These are phyloP conservation scores for Peronospora farinosa DNA, from an alignment of 352 stramenopile genomes.

Conservation along the genomic window DNA sequence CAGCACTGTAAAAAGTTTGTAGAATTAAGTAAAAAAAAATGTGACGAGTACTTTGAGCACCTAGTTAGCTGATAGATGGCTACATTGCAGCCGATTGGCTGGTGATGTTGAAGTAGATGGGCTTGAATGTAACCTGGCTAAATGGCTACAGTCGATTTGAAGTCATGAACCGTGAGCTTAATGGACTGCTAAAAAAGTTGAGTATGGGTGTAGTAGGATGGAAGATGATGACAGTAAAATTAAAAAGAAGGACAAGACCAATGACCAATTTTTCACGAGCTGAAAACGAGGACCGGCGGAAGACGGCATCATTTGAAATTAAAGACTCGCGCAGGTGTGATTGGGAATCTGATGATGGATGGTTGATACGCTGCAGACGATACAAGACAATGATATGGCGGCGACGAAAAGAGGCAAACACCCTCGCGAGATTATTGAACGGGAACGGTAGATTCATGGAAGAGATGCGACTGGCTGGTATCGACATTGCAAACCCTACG, in stretches of 20 bases:
- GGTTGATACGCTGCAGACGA: constrained; percentile 30
- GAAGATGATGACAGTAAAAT: constrained; percentile 60
- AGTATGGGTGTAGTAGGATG: constrained; percentile 76
- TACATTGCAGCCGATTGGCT: constrained; percentile 20
- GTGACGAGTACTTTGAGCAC: too few relatives aligned
- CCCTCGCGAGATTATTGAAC: too few relatives aligned
- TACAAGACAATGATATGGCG: constrained; percentile 62
- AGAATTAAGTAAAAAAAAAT: background rate
- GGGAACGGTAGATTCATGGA: constrained; percentile 75
- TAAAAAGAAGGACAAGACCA: constrained; percentile 58
- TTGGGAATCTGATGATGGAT: constrained; percentile 1
- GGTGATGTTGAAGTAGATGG: constrained; percentile 25
- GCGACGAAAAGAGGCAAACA: constrained; percentile 64
- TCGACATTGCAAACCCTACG: constrained; percentile 75
- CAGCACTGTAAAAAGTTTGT: constrained; percentile 10
- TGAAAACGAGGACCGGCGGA: constrained; percentile 74
- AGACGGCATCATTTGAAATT: constrained; percentile 68
- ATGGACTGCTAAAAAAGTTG: constrained; percentile 71
- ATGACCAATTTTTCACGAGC: constrained; percentile 79
- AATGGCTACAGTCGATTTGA: constrained; percentile 24
- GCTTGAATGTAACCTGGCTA: too few relatives aligned
- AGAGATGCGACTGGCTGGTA: constrained; percentile 61
- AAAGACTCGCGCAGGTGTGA: constrained; percentile 23
- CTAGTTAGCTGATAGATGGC: constrained; percentile 3
- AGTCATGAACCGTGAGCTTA: constrained; percentile 67